Conservation (phyloP, 345 rosid species). For the Citrus australasica region DNA sequence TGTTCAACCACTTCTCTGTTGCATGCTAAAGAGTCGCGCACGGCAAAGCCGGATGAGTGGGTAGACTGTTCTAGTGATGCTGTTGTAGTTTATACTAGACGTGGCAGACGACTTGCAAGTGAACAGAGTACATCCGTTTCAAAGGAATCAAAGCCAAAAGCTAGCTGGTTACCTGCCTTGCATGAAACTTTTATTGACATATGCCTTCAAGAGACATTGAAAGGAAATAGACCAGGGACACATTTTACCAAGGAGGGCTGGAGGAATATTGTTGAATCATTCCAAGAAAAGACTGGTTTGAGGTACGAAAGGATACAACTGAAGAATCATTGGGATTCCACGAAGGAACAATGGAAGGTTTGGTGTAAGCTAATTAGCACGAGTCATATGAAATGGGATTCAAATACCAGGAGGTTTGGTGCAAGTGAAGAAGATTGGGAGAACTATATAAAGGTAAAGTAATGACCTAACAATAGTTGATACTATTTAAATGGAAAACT, state of each 20-base stretch:
- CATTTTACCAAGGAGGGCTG: constrained; percentile 41
- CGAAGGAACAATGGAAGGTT: constrained; percentile 45
- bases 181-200: constrained; percentile 42
- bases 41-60: not conserved
- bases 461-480: not conserved
- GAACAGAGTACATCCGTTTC: constrained; percentile 19
- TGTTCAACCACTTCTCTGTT: not conserved
- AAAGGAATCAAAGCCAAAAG: constrained; percentile 18
- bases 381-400: constrained; percentile 50
- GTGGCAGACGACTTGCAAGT: constrained; percentile 9
- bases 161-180: constrained; percentile 35
- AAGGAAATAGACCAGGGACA: constrained; percentile 34
- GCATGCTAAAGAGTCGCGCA: not conserved
- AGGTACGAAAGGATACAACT: constrained; percentile 30
- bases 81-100: constrained; percentile 7
- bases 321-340: constrained; percentile 40
- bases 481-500: constrained; percentile 5
- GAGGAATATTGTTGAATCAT: constrained; percentile 31
- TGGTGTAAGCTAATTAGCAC: constrained; percentile 40
- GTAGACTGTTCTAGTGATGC: constrained; percentile 6
- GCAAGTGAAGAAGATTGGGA: constrained; percentile 43
- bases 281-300: constrained; percentile 32
- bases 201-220: constrained; percentile 32
- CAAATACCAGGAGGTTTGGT: constrained; percentile 25
- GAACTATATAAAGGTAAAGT: constrained; percentile 24